Conservation (phyloP, 345 rosid species). For the Salix arbutifolia region DNA sequence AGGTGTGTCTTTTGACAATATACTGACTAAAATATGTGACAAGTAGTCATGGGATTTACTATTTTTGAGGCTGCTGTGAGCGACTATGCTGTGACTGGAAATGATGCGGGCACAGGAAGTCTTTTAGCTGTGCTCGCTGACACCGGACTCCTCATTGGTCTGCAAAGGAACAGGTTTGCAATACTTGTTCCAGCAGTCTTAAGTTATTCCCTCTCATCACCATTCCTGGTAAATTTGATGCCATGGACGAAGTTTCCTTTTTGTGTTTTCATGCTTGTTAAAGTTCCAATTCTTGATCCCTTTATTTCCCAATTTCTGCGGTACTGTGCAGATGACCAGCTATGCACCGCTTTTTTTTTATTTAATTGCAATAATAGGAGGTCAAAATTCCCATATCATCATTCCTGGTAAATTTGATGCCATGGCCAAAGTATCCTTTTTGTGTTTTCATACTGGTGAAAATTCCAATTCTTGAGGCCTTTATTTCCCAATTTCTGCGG, state of each 20-base stretch:
- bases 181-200: not conserved
- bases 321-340: conserved; percentile 82
- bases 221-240: not conserved
- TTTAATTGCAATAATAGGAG: conserved; percentile 68
- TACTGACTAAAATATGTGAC: not conserved
- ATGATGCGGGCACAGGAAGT: conserved; percentile 88
- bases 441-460: not conserved
- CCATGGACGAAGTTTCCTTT: not conserved
- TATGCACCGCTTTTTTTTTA: conserved; percentile 93
- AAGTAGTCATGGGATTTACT: conserved; percentile 1
- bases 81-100: conserved; percentile 86
- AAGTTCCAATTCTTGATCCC: conserved; percentile 11
- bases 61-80: conserved; percentile 79
- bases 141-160: conserved; percentile 81
- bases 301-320: conserved; percentile 44
- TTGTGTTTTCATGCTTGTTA: not conserved
- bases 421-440: not conserved
- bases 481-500: conserved; percentile 47
- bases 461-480: conserved; percentile 12
- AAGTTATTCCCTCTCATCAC: not conserved
- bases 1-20: conserved; percentile 38
- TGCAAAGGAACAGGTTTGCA: conserved; percentile 81
- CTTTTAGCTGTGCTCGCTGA: conserved; percentile 88
- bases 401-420: not conserved
- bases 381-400: conserved; percentile 21